Percentiles rank a stretch among this genome's conserved stretches.
These are phyloP conservation scores for Henckelia pumila DNA, from an alignment of 257 asterid genomes.

Conservation along the genomic window DNA sequence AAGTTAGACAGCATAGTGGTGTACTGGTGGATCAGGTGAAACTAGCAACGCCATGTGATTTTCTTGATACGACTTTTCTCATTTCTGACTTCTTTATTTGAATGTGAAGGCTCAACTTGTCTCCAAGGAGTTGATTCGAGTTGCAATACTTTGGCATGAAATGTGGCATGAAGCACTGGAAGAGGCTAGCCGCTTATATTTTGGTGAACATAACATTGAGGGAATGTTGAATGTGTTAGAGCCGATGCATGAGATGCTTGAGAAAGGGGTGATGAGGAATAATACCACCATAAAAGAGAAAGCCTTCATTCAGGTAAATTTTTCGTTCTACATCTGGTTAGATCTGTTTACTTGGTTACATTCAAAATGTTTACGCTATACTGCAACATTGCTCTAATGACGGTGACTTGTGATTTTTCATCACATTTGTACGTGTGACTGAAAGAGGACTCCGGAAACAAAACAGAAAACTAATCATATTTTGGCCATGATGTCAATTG, in stretches of 20 bases:
- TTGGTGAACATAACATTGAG: constrained; percentile 96
- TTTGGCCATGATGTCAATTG: constrained; percentile 11
- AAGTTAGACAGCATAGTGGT: constrained; percentile 97
- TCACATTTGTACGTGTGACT: constrained; percentile 2
- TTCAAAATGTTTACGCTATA: not conserved
- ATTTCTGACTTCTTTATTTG: constrained; percentile 34
- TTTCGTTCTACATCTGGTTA: constrained; percentile 15
- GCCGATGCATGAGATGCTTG: constrained; percentile 93
- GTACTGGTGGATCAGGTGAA: constrained; percentile 90
- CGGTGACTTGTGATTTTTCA: constrained; percentile 7
- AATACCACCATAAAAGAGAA: constrained; percentile 84
- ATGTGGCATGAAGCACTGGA: constrained; percentile 99
- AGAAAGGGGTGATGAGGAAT: constrained; percentile 83
- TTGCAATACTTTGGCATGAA: constrained; percentile 99
- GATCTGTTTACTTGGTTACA: constrained; percentile 3
- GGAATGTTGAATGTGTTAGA: constrained; percentile 93
- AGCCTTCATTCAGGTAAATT: constrained; percentile 84
- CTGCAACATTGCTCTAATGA: constrained; percentile 18
- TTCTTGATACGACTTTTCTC: constrained; percentile 22
- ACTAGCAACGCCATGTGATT: constrained; percentile 6
- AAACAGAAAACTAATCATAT: constrained; percentile 10
- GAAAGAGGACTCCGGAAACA: not conserved
- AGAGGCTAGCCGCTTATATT: constrained; percentile 98
- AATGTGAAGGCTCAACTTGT: constrained; percentile 90
- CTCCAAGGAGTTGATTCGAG: constrained; percentile 93